These are phyloP conservation scores for Corallochytrium limacisporum DNA, from an alignment of 78 protist species.

Conservation along the genomic window DNA sequence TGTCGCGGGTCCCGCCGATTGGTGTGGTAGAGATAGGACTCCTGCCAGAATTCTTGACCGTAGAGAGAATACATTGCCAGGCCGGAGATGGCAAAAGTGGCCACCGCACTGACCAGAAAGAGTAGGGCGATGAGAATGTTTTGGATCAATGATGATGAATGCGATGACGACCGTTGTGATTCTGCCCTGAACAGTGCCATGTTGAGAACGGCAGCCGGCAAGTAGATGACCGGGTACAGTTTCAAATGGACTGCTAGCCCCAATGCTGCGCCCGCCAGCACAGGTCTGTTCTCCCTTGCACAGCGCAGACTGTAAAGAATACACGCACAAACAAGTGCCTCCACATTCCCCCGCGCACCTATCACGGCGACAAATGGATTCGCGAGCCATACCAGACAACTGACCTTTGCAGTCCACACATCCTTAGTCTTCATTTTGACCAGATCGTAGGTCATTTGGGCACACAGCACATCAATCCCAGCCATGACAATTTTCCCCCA, in stretches of 20 bases:
- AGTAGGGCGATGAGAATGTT: too few species aligned
- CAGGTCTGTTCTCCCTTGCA: conserved; percentile 2
- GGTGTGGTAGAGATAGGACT: conserved; percentile 61
- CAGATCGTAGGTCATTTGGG: too few species aligned
- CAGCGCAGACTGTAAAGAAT: conserved; percentile 50
- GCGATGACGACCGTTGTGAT: too few species aligned
- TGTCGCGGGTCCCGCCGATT: conserved; percentile 69
- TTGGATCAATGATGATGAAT: too few species aligned
- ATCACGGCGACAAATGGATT: conserved; percentile 75
- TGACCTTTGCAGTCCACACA: background rate
- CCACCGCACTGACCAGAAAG: too few species aligned
- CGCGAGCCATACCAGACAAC: conserved; percentile 62
- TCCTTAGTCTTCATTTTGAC: too few species aligned
- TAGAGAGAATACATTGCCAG: too few species aligned
- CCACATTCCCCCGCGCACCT: conserved; percentile 90
- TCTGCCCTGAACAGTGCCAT: too few species aligned
- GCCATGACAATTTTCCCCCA: conserved; percentile 78
- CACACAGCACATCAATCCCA: conserved; percentile 44
- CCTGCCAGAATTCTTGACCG: conserved; percentile 30
- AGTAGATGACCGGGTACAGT: conserved; percentile 80
- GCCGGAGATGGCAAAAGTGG: too few species aligned
- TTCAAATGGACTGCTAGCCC: conserved; percentile 80
- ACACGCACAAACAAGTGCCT: conserved; percentile 56
- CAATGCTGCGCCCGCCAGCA: conserved; percentile 33
- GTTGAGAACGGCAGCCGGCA: conserved; percentile 36